Evolutionary conservation across 2,329 filamentous ascomycete genomes (phyloP), one percentile per base, ranked within the genome.

Genomic region (Ploettnerulaceae sp.): DNA sequence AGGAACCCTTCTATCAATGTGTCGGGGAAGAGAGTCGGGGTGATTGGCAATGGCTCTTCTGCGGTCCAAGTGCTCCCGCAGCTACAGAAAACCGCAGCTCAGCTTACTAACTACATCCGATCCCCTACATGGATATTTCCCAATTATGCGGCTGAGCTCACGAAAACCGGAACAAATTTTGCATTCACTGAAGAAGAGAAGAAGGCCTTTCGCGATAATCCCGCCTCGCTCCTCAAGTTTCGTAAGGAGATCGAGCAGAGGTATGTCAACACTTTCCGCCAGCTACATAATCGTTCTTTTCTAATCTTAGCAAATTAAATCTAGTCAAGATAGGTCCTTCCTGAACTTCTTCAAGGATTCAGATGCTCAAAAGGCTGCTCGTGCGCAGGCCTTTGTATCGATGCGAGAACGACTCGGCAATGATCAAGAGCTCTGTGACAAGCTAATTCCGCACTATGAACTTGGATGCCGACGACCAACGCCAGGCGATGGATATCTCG

Each of bases 191-290:
- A 68, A 6, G 64, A 61, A 26, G 67, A 71, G 25, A 69, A 66
- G 52, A 50, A 65, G 43, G 59, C 52, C 8, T 72, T 72, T 57
- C 56, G 55, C 2, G 59, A 68, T 20, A 64, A 73, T 49, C 68
- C 69, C 1, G 62, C 66, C 31, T 64, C 67, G 37, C 66, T 67
- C 45, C 61, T 70, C 17, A 55, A 63, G 33, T 72, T 69, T 58
- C 63, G 71, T 25, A 67, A 70, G 57, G 57, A 62, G 24, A 67
- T 73, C 36, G 69, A 72, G 54, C 64, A 64, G n/a, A n/a, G n/a
- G n/a, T n/a, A n/a, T n/a, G n/a, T n/a, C n/a, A n/a, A n/a, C n/a
- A n/a, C n/a, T n/a, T n/a, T n/a, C n/a, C n/a, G n/a, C n/a, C n/a
- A n/a, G n/a, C n/a, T n/a, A n/a, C n/a, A n/a, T n/a, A n/a, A n/a